Evolutionary conservation across 805 yeast species (phyloP), one percentile per base, ranked within the genome.

Genomic region (Nakazawaea laoshanensis): DNA sequence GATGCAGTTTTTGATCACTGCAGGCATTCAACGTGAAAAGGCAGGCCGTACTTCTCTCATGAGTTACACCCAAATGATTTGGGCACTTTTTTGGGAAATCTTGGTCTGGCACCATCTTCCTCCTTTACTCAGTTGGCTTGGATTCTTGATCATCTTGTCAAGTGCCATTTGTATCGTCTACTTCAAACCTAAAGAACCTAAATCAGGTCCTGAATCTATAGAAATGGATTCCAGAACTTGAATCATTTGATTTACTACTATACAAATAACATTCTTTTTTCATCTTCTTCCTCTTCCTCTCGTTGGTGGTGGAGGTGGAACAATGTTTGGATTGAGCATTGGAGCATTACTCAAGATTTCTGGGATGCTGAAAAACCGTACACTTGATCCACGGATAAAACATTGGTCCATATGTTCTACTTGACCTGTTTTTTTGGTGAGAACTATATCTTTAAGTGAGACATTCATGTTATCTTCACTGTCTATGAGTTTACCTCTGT

Each of bases 401-500:
- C 87, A 94, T 46, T 81, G 85, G 42, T 82, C 86, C 66, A 85
- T 67, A 43, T 79, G 81, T 2, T 80, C 65, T 3, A 82, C 80
- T 29, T 67, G 64, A 4, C 96, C 95, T 33, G 85, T 81, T 27
- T 77, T 61, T 18, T 76, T 72, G 0, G 96, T 88, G 30, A 82
- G 76, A 1, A 81, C 73, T 25, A 82, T 94, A 50, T 89, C 95
- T 42, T 73, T 63, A 31, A 89, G 56, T 40, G 88, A 94, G 17
- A 89, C 74, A 52, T 89, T 89, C 97, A 89, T 92, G 54, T 81
- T 88, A 48, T 89, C 97, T 57, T 89, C 35, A 54, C 80, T 78
- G 48, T 82, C 95, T 3, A 80, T 52, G 29, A 89, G 67, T 50
- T 81, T 86, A 2, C 98, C 98, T 23, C 94, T 66, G 50, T 89